phyloP scores from a whole-genome alignment of 768 basidiomycete species.

The Lactarius tabidus region DNA sequence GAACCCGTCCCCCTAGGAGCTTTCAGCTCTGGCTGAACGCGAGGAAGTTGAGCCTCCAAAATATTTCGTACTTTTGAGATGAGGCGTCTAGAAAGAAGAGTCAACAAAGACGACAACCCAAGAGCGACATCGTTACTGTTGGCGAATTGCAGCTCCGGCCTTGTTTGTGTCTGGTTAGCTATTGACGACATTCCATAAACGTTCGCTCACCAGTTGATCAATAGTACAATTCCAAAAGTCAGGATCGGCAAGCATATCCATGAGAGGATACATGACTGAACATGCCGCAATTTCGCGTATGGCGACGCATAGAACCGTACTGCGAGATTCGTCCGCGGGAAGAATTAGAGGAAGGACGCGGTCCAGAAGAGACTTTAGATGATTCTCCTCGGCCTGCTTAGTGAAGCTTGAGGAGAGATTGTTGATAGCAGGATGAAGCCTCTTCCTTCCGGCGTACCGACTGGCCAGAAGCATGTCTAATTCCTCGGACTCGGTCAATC shows the following conservation, averaged over 20 bases:
- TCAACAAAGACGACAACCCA: slow-evolving; percentile 20
- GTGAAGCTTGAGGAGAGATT: slow-evolving; percentile 88
- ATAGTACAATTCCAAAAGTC: slow-evolving; percentile 96
- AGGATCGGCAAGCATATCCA: slow-evolving; percentile 92
- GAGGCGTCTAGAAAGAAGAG: slow-evolving; percentile 51
- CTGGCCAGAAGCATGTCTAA: slow-evolving; percentile 82
- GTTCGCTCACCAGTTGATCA: slow-evolving; percentile 76
- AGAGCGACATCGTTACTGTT: slow-evolving; percentile 56
- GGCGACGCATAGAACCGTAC: slow-evolving; percentile 65
- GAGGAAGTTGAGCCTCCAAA: slow-evolving; percentile 73
- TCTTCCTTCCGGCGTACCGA: slow-evolving; percentile 67
- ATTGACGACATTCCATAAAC: background rate
- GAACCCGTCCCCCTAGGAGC: slow-evolving; percentile 35
- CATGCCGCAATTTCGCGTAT: slow-evolving; percentile 82
- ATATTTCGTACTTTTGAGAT: slow-evolving; percentile 85
- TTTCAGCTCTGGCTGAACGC: slow-evolving; percentile 42
- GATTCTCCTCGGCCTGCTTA: slow-evolving; percentile 83
- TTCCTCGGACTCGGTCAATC: slow-evolving; percentile 85
- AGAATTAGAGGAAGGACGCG: slow-evolving; percentile 67
- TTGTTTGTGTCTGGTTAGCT: slow-evolving; percentile 28
- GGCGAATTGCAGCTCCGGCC: slow-evolving; percentile 68
- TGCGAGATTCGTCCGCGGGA: slow-evolving; percentile 69
- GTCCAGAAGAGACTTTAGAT: slow-evolving; percentile 69
- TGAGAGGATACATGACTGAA: slow-evolving; percentile 75
- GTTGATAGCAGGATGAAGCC: slow-evolving; percentile 80